A percentile compares a stretch with the other conserved stretches of the same genome.
phyloP scores from a whole-genome alignment of 768 basidiomycete species.

The Xerocomus brunneocitrinus region DNA sequence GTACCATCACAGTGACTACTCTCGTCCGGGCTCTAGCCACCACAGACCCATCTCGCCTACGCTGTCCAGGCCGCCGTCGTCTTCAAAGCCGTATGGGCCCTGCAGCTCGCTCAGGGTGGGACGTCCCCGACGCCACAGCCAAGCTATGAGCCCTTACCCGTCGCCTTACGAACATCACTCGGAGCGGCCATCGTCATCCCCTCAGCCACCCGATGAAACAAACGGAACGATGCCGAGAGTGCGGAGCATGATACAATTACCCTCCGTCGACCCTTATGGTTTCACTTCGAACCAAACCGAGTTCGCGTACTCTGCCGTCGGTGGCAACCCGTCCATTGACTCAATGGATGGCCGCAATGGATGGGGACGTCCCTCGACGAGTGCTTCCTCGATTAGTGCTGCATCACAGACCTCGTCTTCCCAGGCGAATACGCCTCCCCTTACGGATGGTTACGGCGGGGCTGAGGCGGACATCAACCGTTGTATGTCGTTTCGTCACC shows the following conservation, averaged over 20 bases:
- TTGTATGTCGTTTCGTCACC: conserved; percentile 54
- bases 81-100: conserved; percentile 50
- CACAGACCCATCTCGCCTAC: conserved; percentile 62
- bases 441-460: conserved; percentile 54
- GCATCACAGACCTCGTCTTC: conserved; percentile 74
- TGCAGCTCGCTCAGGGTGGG: conserved; percentile 61
- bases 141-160: conserved; percentile 85
- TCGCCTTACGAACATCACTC: conserved; percentile 71
- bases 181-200: conserved; percentile 67
- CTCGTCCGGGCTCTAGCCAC: conserved; percentile 70
- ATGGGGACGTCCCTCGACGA: conserved; percentile 63
- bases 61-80: conserved; percentile 63
- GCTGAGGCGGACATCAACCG: conserved; percentile 75
- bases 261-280: conserved; percentile 63
- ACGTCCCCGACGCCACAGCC: conserved; percentile 73
- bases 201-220: conserved; percentile 56
- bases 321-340: conserved; percentile 37
- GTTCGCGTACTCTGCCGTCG: conserved; percentile 74
- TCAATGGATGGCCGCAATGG: conserved; percentile 37
- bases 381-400: conserved; percentile 71
- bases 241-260: conserved; percentile 80
- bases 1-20: conserved; percentile 53
- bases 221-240: conserved; percentile 58
- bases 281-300: conserved; percentile 68
- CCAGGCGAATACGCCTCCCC: conserved; percentile 78